Evolutionary conservation across 2,329 filamentous ascomycete genomes (phyloP), one percentile per base, ranked within the genome.

Genomic region (Camptophora hylomeconis): DNA sequence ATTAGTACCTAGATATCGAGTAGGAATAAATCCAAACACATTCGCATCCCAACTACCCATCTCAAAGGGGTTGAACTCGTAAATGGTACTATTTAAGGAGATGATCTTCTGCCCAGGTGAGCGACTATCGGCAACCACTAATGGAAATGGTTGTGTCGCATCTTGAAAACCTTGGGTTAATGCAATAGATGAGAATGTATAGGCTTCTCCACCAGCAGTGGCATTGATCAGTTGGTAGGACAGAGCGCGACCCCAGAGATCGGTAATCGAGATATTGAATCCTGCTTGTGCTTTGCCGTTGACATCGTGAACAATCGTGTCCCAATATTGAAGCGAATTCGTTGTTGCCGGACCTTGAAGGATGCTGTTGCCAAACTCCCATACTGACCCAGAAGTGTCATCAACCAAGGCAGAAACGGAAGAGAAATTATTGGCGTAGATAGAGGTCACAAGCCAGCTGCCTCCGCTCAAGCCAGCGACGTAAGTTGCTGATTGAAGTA

Each of bases 201-300:
- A 84, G 9, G 60, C 63, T 10, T 75, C 71, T 1, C 80, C 83
- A 20, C 83, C 84, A 37, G 80, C 56, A 2, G 64, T 65, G 5
- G 70, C 77, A 48, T 86, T 79, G 49, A 92, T 67, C 26, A 93
- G 67, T 56, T 92, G 83, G 53, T 78, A 89, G 2, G 75, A 75
- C 11, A 92, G 65, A 24, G 80, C 80, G 33, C 83, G 76, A 14
- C 80, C 80, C 77, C 83, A 92, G 53, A 82, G 84, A 57, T 93
- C 84, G 0, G 84, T 92, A 33, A 92, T 65, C 5, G 80, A 78
- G 3, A 68, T 69, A 24, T 73, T 58, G 47, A 64, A 84, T 1
- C 71, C 69, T n/a, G 74, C 75, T 32, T 74, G 51, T 2, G 47
- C 45, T 54, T 86, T 87, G 4, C 48, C 57, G 0, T 59, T 40